Percentiles rank a stretch among this genome's conserved stretches.
phyloP scores from a whole-genome alignment of 2,329 filamentous ascomycete species.

The Aspergillus ruber region DNA sequence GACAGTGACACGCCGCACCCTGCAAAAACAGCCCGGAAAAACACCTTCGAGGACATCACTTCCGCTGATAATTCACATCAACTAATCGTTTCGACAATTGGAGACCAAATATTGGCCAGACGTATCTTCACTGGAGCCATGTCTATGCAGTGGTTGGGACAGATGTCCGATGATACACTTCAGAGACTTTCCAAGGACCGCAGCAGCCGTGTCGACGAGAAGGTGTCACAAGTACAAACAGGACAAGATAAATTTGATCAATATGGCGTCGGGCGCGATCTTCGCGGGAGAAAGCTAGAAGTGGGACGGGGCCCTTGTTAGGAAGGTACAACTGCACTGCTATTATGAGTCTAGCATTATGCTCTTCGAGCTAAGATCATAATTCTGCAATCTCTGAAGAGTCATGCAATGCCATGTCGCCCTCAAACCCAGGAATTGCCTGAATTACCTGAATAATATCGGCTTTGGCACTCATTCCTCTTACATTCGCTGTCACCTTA shows the following conservation, averaged over 20 bases:
- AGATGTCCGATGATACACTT: constrained; percentile 29
- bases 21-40: constrained; percentile 17
- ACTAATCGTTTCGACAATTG: constrained; percentile 25
- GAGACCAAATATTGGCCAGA: constrained; percentile 26
- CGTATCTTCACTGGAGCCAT: constrained; percentile 26
- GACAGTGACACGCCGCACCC: constrained; percentile 22
- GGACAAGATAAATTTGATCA: not conserved
- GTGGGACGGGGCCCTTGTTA: not conserved
- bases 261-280: not conserved
- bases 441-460: no score
- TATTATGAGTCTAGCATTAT: no score
- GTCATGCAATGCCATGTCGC: no score
- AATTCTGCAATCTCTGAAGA: no score
- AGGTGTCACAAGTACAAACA: not conserved
- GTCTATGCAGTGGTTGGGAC: constrained; percentile 26
- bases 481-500: no score
- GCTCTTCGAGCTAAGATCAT: no score
- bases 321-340: no score
- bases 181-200: constrained; percentile 22
- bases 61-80: constrained; percentile 23
- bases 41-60: constrained; percentile 24
- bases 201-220: not conserved
- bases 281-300: not conserved
- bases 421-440: no score
- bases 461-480: no score